Evolutionary conservation across 2,329 filamentous ascomycete genomes (phyloP), one percentile per base, ranked within the genome.

Genomic region (Ascochyta lentis): DNA sequence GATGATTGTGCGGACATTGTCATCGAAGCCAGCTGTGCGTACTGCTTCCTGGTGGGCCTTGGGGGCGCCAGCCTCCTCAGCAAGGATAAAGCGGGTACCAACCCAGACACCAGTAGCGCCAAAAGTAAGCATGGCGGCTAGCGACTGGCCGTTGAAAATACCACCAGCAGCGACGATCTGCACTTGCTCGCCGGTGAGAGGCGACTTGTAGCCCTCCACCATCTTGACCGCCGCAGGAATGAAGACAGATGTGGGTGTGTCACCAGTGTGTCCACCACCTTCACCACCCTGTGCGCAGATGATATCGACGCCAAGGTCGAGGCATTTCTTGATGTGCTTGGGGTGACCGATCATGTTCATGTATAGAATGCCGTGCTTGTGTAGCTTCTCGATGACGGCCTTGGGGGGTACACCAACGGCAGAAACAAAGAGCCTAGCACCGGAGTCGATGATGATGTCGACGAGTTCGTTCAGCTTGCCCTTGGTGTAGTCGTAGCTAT

Each of bases 341-440:
- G 95, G 94, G 84, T 99, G 95, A 66, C 95, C 95, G 76, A 99
- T 93, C 95, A 99, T 99, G 88, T 99, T 99, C 95, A 98, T 98
- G 85, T 96, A 96, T 66, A 96, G 84, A 67, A 99, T 86, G 66
- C 93, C 93, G 71, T 87, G 81, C 73, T 87, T 85, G 85, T 99
- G 95, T 42, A 99, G 87, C 75, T 86, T 89, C 65, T 98, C 92
- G 71, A 99, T 92, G 56, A 97, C 89, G 67, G 85, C 81, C 79
- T 91, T 91, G 65, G 95, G 92, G 39, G 95, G 93, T 24, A 98
- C 90, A 71, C 95, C 95, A 76, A 99, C 92, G 70, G 95, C 95
- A 48, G 91, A 97, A 69, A 99, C 95, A 81, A 99, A 99, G 57
- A 99, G 87, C 78, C 88, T 93, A 59, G 92, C 90, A 64, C 91